These are phyloP conservation scores for Gastrodia elata DNA, from an alignment of 106 monocot genomes.

Conservation along the genomic window DNA sequence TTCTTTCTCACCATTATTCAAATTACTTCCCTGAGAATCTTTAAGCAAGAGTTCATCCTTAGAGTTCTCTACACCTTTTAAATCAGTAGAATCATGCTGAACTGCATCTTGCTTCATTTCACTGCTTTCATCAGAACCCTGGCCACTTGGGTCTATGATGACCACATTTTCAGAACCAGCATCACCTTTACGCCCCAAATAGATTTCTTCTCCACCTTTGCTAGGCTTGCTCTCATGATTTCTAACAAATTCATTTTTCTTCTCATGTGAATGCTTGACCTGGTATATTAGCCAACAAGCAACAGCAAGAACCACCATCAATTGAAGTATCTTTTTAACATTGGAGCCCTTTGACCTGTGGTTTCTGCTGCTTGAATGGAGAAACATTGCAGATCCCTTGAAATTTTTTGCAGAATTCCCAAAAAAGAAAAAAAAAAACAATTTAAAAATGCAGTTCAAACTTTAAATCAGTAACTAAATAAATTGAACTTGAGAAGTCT, in stretches of 20 bases:
- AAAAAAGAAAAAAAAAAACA: background rate
- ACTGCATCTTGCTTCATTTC: constrained; percentile 2
- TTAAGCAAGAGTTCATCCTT: background rate
- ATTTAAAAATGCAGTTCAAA: background rate
- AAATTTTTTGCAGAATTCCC: background rate
- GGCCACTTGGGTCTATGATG: background rate
- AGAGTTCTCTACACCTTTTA: background rate
- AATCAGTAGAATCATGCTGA: background rate
- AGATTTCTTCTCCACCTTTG: background rate
- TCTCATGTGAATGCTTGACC: constrained; percentile 4
- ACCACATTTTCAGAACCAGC: constrained; percentile 10
- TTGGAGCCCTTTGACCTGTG: constrained; percentile 6
- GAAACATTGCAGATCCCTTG: constrained; percentile 6
- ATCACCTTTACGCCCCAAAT: constrained; percentile 6
- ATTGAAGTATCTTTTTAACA: constrained; percentile 5
- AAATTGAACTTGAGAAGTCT: too few relatives aligned
- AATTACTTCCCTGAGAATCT: background rate
- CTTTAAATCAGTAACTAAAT: too few relatives aligned
- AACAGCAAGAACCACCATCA: constrained; percentile 5
- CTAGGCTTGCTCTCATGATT: constrained; percentile 5
- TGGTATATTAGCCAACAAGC: constrained; percentile 10
- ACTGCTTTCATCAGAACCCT: constrained; percentile 3
- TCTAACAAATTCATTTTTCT: background rate
- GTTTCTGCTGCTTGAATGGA: constrained; percentile 2
- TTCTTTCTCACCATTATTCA: background rate